Evolutionary conservation across 352 stramenopile genomes (phyloP), one percentile per base, ranked within the genome.

Genomic region (Plasmopara viticola): DNA sequence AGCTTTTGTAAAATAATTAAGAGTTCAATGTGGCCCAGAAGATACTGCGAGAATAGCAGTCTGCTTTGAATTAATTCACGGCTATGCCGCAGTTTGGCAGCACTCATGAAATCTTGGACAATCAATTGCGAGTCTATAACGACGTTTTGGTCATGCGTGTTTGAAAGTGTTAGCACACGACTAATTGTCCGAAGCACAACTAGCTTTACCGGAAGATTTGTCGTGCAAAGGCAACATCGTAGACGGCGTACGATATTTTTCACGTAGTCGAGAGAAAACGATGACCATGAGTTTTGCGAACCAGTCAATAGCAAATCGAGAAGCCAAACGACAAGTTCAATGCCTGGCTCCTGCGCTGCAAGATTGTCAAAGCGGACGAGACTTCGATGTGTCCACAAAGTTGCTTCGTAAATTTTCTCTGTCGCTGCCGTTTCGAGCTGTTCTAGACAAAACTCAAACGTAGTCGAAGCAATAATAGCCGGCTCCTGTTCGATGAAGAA

Each of bases 311-410:
- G 54, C 14, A 56, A 37, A 17, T 90, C 74, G 13, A 88, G 33
- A 10, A 91, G 44, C 79, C 79, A 95, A 5, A 70, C 47, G 15
- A 73, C 72, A 7, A 93, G 53, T 56, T 96, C 85, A n/a, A 96
- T 65, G 13, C 68, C 78, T 12, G 87, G 80, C 13, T 92, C 79
- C n/a, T 63, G 38, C 7, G 73, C 8, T 12, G 78, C 72, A 2
- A 51, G 59, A 6, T 51, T 52, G 47, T 95, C 86, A 6, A 62
- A n/a, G 14, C 68, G 65, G 41, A 53, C 37, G 4, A 93, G 60
- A 2, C 79, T 74, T 13, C 82, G 68, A 28, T 95, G 72, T 0
- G 83, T 94, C 88, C 87, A 97, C 17, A 91, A 31, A 20, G 61
- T 41, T 0, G 87, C 78, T 56, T 92, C 76, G 30, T 74, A 94